Evolutionary conservation across 352 stramenopile genomes (phyloP).

Genomic region (Pythium periplocum): DNA sequence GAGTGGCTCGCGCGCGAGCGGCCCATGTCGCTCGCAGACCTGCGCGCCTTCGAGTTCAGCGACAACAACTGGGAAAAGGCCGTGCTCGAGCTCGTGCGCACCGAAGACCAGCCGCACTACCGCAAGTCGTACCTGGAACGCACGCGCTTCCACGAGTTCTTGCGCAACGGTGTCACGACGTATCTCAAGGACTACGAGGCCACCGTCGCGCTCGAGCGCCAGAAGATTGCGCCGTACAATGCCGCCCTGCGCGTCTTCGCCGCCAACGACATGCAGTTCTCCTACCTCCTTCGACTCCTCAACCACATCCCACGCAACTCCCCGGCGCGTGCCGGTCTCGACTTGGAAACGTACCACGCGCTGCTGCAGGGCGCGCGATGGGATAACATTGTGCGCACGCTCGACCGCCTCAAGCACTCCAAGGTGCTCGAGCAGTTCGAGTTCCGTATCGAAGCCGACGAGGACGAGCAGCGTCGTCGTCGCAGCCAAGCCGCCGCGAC

Average conservation of each 20-base stretch:
- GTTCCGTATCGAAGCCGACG: slow-evolving; percentile 1
- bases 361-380: slow-evolving; percentile 59
- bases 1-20: slow-evolving; percentile 22
- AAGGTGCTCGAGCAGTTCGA: slow-evolving; percentile 33
- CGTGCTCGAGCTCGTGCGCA: slow-evolving; percentile 48
- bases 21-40: slow-evolving; percentile 25
- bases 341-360: slow-evolving; percentile 54
- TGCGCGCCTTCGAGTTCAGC: slow-evolving; percentile 22
- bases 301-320: slow-evolving; percentile 37
- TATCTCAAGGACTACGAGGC: slow-evolving; percentile 50
- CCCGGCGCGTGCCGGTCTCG: slow-evolving; percentile 39
- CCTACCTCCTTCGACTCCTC: slow-evolving; percentile 44
- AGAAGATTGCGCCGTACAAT: slow-evolving; percentile 44
- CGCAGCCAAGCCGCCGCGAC: slow-evolving; percentile 31
- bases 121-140: slow-evolving; percentile 52
- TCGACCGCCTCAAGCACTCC: slow-evolving; percentile 53
- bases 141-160: slow-evolving; percentile 31
- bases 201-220: slow-evolving; percentile 8
- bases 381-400: slow-evolving; percentile 55
- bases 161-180: slow-evolving; percentile 35
- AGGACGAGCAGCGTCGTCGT: neutral
- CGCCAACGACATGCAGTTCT: slow-evolving; percentile 47
- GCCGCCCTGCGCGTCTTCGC: slow-evolving; percentile 56
- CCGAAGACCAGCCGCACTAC: slow-evolving; percentile 50
- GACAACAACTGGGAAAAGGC: slow-evolving; percentile 39